A percentile compares a stretch with the other conserved stretches of the same genome.
These are phyloP conservation scores for Rhynchospora pubera DNA, from an alignment of 176 grass and related monocot genomes.

Conservation along the genomic window DNA sequence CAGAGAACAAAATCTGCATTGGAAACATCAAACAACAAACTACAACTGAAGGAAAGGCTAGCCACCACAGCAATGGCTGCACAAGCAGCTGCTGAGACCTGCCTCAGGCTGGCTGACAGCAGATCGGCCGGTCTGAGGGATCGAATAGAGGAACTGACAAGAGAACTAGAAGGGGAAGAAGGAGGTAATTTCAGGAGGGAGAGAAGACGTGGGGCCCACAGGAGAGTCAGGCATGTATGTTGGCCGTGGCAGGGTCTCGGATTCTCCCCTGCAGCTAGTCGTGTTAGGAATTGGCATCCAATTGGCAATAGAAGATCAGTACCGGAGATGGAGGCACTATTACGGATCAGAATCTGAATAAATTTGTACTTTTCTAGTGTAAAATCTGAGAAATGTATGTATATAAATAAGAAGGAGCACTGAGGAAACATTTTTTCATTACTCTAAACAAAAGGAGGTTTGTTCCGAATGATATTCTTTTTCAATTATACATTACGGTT, in stretches of 20 bases:
- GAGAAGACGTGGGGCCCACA: constrained; percentile 15
- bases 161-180: constrained; percentile 57
- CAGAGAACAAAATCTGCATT: constrained; percentile 37
- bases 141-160: constrained; percentile 69
- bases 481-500: neutral
- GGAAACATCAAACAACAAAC: constrained; percentile 41
- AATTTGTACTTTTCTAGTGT: neutral
- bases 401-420: neutral
- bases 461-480: neutral
- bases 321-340: constrained; percentile 51
- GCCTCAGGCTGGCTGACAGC: constrained; percentile 65
- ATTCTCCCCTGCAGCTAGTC: constrained; percentile 31
- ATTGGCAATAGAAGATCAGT: constrained; percentile 41
- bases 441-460: neutral
- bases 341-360: constrained; percentile 49
- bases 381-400: neutral
- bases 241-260: constrained; percentile 60
- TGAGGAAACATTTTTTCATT: neutral
- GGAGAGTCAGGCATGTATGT: constrained; percentile 44
- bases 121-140: constrained; percentile 47
- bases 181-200: constrained; percentile 18
- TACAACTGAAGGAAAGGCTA: constrained; percentile 52
- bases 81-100: constrained; percentile 62
- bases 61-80: constrained; percentile 61
- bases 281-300: constrained; percentile 29